These are phyloP conservation scores for Starmera caribaea DNA, from an alignment of 805 yeast genomes.

Conservation along the genomic window DNA sequence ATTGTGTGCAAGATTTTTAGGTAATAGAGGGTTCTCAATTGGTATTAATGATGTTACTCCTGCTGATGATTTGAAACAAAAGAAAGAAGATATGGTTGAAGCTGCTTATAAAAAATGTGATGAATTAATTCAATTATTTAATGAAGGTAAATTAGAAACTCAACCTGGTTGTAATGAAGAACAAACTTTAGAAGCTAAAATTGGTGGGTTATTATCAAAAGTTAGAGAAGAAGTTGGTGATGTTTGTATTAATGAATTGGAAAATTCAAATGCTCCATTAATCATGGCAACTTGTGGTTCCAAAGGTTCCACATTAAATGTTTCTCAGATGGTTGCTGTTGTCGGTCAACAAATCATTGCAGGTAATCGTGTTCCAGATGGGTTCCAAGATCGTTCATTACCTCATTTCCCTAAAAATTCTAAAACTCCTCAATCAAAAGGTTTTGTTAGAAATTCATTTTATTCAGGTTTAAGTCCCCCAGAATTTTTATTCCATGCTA, in stretches of 20 bases:
- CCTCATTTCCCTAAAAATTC: slow-evolving; percentile 96
- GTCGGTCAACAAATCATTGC: slow-evolving; percentile 98
- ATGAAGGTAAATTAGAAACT: slow-evolving; percentile 84
- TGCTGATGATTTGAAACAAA: slow-evolving; percentile 59
- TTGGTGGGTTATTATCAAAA: slow-evolving; percentile 90
- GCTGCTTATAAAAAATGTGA: slow-evolving; percentile 87
- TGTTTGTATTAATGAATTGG: slow-evolving; percentile 88
- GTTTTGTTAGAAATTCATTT: slow-evolving; percentile 94
- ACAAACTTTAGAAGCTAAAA: slow-evolving; percentile 94
- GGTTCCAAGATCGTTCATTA: slow-evolving; percentile 97
- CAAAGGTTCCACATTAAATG: slow-evolving; percentile 95
- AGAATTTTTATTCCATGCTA: slow-evolving; percentile 95
- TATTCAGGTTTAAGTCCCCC: slow-evolving; percentile 92
- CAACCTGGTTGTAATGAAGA: slow-evolving; percentile 99
- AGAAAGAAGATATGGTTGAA: slow-evolving; percentile 85
- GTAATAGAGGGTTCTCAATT: slow-evolving; percentile 92
- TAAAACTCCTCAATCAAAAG: slow-evolving; percentile 95
- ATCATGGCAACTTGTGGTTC: slow-evolving; percentile 99
- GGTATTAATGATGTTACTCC: slow-evolving; percentile 98
- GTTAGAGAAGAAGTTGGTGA: slow-evolving; percentile 99
- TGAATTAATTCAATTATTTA: slow-evolving; percentile 69
- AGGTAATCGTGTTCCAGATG: slow-evolving; percentile 99
- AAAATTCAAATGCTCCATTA: slow-evolving; percentile 85
- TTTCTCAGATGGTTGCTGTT: slow-evolving; percentile 99
- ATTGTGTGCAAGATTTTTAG: slow-evolving; percentile 88